Percentiles rank a stretch among this genome's conserved stretches.
phyloP scores from a whole-genome alignment of 169 alveolate species.

The Cyclospora cayetanensis region DNA sequence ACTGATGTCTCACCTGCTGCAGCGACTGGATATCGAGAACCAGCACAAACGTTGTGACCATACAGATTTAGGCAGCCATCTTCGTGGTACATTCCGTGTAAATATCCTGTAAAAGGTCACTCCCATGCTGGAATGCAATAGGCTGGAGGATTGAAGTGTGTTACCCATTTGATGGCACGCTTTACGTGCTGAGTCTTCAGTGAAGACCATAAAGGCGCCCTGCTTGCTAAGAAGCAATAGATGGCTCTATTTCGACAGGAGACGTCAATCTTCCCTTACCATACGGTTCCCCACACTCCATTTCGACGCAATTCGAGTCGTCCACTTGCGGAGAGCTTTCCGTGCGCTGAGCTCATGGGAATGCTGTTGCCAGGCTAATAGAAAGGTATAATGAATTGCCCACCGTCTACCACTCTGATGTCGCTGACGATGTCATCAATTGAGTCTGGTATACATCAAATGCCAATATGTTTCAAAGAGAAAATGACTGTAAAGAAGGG shows the following conservation, averaged over 20 bases:
- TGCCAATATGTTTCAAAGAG: neutral
- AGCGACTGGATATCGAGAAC: conserved; percentile 82
- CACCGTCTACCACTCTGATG: conserved; percentile 90
- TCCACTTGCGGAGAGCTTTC: conserved; percentile 85
- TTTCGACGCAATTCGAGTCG: conserved; percentile 83
- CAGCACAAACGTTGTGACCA: conserved; percentile 87
- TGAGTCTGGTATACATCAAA: conserved; percentile 72
- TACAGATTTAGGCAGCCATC: conserved; percentile 82
- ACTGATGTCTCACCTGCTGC: conserved; percentile 77
- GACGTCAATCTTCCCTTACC: conserved; percentile 20
- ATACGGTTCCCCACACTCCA: conserved; percentile 72
- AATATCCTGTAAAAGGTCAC: conserved; percentile 76
- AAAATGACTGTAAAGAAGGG: neutral
- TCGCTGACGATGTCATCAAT: conserved; percentile 87
- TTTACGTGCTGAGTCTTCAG: conserved; percentile 83
- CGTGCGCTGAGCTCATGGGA: conserved; percentile 65
- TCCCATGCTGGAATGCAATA: neutral
- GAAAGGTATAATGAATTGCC: conserved; percentile 20
- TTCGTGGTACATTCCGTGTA: conserved; percentile 81
- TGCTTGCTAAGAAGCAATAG: conserved; percentile 66
- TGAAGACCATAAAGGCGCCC: conserved; percentile 82
- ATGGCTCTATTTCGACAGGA: neutral
- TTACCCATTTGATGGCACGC: conserved; percentile 86
- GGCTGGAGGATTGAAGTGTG: neutral
- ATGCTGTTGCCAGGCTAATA: neutral